These are phyloP conservation scores for Poa pratensis DNA, from an alignment of 176 grass and related monocot species.

Conservation along the genomic window DNA sequence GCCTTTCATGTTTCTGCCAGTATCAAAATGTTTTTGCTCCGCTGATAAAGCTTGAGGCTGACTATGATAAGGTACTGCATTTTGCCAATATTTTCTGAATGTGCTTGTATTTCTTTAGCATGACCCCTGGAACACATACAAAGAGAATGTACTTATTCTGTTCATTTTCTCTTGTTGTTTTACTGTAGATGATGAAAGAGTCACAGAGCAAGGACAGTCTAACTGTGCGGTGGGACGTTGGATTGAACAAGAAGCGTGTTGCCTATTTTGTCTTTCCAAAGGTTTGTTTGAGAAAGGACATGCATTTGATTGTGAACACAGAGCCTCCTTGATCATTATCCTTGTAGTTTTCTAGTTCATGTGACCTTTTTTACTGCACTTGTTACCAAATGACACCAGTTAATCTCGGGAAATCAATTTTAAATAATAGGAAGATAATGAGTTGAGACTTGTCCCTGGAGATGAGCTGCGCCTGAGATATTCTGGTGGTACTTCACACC, in stretches of 20 bases:
- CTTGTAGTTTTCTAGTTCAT: neutral
- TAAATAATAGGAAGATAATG: slow-evolving; percentile 95
- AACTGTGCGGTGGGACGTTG: slow-evolving; percentile 95
- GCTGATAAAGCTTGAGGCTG: slow-evolving; percentile 97
- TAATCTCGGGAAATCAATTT: slow-evolving; percentile 23
- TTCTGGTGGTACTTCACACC: slow-evolving; percentile 87
- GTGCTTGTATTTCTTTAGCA: slow-evolving; percentile 7
- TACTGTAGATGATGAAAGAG: slow-evolving; percentile 97
- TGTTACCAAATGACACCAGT: slow-evolving; percentile 6
- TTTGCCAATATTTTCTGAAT: slow-evolving; percentile 18
- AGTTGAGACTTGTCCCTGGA: slow-evolving; percentile 97
- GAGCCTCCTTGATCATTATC: neutral
- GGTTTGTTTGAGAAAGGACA: slow-evolving; percentile 54
- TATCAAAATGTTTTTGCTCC: slow-evolving; percentile 99
- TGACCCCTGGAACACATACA: neutral
- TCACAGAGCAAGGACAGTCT: slow-evolving; percentile 99
- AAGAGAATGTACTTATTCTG: slow-evolving; percentile 15
- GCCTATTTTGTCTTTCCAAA: slow-evolving; percentile 99
- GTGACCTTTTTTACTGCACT: neutral
- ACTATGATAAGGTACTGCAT: slow-evolving; percentile 94
- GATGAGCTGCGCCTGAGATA: slow-evolving; percentile 97
- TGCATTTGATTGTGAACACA: slow-evolving; percentile 1
- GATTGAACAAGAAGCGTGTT: slow-evolving; percentile 96
- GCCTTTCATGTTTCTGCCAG: slow-evolving; percentile 47
- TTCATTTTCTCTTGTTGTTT: slow-evolving; percentile 24